phyloP scores from a whole-genome alignment of 2,329 filamentous ascomycete species.

The Colletotrichum cereale region DNA sequence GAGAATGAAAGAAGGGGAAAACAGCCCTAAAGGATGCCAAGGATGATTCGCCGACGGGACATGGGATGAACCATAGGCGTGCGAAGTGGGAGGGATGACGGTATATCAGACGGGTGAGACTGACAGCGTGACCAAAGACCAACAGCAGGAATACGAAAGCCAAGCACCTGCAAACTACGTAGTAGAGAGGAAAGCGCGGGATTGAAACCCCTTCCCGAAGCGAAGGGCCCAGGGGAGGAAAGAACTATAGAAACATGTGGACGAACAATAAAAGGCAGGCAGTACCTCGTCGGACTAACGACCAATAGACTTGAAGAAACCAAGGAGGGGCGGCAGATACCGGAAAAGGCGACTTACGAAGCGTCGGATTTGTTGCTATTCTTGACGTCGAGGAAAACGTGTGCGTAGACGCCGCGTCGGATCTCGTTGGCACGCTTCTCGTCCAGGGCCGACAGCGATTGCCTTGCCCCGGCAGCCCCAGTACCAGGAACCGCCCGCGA shows the following conservation, averaged over 20 bases:
- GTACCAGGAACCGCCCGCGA: conserved; percentile 9
- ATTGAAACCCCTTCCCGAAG: neutral
- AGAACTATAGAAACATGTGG: neutral
- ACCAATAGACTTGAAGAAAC: neutral
- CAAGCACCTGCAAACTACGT: neutral
- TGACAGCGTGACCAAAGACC: neutral
- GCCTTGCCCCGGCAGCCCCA: conserved; percentile 21
- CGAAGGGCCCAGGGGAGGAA: no score
- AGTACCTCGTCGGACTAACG: neutral
- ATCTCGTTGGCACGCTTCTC: conserved; percentile 41
- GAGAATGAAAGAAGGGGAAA: neutral
- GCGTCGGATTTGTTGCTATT: conserved; percentile 43
- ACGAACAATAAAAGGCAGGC: neutral
- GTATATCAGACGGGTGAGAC: neutral
- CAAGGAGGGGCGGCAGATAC: conserved; percentile 5
- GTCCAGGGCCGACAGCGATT: conserved; percentile 42
- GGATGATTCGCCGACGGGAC: neutral
- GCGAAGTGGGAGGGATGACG: neutral
- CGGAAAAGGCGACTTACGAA: conserved; percentile 42
- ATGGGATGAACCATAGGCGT: conserved; percentile 24
- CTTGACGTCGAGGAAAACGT: conserved; percentile 41
- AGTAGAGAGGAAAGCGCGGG: neutral
- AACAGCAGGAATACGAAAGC: conserved; percentile 13
- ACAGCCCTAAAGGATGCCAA: neutral
- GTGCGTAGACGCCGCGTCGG: conserved; percentile 37